These are phyloP conservation scores for Epichloe uncinata DNA, from an alignment of 2,329 filamentous ascomycete genomes.

Conservation along the genomic window DNA sequence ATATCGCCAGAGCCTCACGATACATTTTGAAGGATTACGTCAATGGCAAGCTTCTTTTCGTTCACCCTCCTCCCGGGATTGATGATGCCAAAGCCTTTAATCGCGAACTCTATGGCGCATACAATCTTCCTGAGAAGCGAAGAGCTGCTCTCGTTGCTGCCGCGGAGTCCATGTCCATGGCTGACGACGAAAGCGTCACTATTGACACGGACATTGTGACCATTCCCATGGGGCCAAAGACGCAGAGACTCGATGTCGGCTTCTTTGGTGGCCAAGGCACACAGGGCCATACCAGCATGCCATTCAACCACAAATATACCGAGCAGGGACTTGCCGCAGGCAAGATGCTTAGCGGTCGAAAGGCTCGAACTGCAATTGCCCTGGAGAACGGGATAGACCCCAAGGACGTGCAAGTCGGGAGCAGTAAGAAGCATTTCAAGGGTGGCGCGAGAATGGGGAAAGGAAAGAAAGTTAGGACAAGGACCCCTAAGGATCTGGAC, in stretches of 20 bases:
- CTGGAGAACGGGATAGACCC: slow-evolving; percentile 76
- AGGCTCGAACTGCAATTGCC: slow-evolving; percentile 67
- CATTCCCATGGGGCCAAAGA: too few relatives aligned
- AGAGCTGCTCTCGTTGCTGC: slow-evolving; percentile 47
- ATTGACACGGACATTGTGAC: slow-evolving; percentile 35
- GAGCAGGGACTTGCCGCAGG: slow-evolving; percentile 49
- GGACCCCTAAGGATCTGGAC: slow-evolving; percentile 2
- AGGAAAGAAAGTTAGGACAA: slow-evolving; percentile 26
- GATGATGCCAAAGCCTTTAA: slow-evolving; percentile 73
- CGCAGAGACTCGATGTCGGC: too few relatives aligned
- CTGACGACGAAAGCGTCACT: slow-evolving; percentile 16
- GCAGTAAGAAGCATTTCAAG: slow-evolving; percentile 90
- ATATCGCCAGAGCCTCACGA: slow-evolving; percentile 82
- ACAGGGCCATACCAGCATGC: slow-evolving; percentile 57
- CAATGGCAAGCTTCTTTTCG: slow-evolving; percentile 86
- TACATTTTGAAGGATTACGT: slow-evolving; percentile 95
- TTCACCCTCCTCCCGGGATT: slow-evolving; percentile 67
- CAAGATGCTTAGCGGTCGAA: slow-evolving; percentile 70
- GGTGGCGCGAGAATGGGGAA: slow-evolving; percentile 50
- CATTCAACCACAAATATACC: slow-evolving; percentile 83
- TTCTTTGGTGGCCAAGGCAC: too few relatives aligned
- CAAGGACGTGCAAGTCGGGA: slow-evolving; percentile 52
- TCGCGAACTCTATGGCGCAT: slow-evolving; percentile 70
- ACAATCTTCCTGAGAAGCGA: slow-evolving; percentile 71
- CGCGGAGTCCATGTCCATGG: slow-evolving; percentile 32